A percentile compares a stretch with the other conserved stretches of the same genome.
phyloP scores from a whole-genome alignment of 345 rosid species.

The Salix koriyanagi region DNA sequence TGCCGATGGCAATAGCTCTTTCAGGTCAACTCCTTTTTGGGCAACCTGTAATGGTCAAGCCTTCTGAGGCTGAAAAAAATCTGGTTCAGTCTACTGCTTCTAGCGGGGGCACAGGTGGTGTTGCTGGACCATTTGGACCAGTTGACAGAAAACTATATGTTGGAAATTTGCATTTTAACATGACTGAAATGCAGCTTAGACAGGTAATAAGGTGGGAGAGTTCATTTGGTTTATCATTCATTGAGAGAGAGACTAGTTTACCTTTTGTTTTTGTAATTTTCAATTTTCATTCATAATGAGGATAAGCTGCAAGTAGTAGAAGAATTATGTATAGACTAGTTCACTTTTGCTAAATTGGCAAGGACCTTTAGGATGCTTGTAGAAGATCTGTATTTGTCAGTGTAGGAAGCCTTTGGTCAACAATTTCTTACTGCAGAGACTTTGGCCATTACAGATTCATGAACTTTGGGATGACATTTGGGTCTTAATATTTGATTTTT shows the following conservation, averaged over 20 bases:
- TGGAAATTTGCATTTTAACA: slow-evolving; percentile 88
- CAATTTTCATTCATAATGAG: neutral
- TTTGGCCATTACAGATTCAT: neutral
- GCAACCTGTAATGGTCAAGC: slow-evolving; percentile 97
- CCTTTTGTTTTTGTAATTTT: neutral
- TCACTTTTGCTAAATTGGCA: neutral
- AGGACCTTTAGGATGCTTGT: neutral
- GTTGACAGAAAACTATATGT: slow-evolving; percentile 88
- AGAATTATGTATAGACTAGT: neutral
- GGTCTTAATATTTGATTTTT: neutral
- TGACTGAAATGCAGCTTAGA: slow-evolving; percentile 89
- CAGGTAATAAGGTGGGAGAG: slow-evolving; percentile 37
- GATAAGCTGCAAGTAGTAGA: neutral
- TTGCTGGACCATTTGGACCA: slow-evolving; percentile 67
- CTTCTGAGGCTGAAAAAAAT: slow-evolving; percentile 99
- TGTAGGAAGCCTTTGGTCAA: neutral
- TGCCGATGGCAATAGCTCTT: no score
- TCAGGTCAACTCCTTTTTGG: slow-evolving; percentile 86
- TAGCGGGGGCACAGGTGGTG: slow-evolving; percentile 42
- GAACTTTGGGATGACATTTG: neutral
- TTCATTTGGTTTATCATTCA: neutral
- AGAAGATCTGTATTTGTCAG: neutral
- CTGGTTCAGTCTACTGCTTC: slow-evolving; percentile 70
- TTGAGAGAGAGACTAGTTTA: neutral
- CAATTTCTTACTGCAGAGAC: neutral